Conservation (phyloP, 116 monocot genomes). For the Dioscorea cayenensis region DNA sequence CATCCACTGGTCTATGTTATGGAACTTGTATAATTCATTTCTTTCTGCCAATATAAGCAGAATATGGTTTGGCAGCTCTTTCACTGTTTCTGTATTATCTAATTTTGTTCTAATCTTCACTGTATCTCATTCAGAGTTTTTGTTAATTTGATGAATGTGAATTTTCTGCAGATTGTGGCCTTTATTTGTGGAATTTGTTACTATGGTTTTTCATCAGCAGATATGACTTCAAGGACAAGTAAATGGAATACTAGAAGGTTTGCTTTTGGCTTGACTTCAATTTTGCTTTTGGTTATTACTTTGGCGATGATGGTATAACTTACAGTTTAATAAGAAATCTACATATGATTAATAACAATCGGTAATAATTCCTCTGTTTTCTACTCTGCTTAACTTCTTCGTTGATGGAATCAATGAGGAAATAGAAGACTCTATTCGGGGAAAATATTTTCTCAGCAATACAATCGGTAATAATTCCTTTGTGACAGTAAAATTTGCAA, state of each 20-base stretch:
- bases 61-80: not conserved
- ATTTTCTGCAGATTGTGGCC: conserved; percentile 52
- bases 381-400: no score
- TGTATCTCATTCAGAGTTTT: not conserved
- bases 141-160: not conserved
- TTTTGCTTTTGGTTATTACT: no score
- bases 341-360: no score
- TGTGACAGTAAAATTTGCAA: no score
- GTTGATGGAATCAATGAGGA: no score
- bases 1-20: not conserved
- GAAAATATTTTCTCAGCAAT: no score
- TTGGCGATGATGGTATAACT: no score
- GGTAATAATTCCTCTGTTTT: no score
- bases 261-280: not conserved
- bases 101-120: not conserved
- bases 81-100: not conserved
- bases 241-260: conserved; percentile 38
- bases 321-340: no score
- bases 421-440: no score
- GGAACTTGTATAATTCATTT: not conserved
- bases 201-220: conserved; percentile 31
- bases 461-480: no score
- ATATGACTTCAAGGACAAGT: conserved; percentile 8
- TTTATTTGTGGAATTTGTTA: conserved; percentile 57
- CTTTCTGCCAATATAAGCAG: no score